Conservation (phyloP, 495 filamentous ascomycete genomes). For the Talaromyces nanjingensis region DNA sequence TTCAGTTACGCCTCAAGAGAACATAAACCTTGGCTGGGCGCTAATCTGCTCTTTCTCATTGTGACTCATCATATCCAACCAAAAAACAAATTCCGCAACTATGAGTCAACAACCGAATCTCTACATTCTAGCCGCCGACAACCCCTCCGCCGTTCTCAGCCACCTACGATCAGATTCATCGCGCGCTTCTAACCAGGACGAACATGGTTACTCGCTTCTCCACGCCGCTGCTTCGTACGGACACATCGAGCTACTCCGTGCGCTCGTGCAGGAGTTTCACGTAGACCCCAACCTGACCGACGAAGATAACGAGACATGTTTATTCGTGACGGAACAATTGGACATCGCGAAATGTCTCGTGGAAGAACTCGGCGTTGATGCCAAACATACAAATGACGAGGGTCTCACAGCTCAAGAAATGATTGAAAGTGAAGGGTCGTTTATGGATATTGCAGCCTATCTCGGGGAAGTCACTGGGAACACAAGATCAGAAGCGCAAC, state of each 20-base stretch:
- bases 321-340: constrained; percentile 77
- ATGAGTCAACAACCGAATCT: constrained; percentile 59
- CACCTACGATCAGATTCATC: constrained; percentile 60
- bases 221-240: constrained; percentile 91
- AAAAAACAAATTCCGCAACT: not conserved
- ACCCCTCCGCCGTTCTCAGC: constrained; percentile 54
- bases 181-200: constrained; percentile 64
- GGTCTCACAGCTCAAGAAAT: constrained; percentile 65
- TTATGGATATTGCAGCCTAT: constrained; percentile 61
- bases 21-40: not conserved
- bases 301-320: constrained; percentile 83
- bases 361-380: constrained; percentile 71
- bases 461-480: constrained; percentile 29
- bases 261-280: constrained; percentile 68
- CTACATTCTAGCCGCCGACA: constrained; percentile 73
- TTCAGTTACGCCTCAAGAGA: not conserved
- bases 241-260: constrained; percentile 69
- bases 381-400: constrained; percentile 52
- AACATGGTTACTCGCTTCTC: constrained; percentile 82
- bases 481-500: constrained; percentile 20
- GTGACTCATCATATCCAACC: not conserved
- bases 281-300: constrained; percentile 75
- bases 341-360: constrained; percentile 69
- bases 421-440: constrained; percentile 64
- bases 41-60: constrained; percentile 5